Conservation (phyloP, 495 filamentous ascomycete genomes). For the Penicillium chermesinum region DNA sequence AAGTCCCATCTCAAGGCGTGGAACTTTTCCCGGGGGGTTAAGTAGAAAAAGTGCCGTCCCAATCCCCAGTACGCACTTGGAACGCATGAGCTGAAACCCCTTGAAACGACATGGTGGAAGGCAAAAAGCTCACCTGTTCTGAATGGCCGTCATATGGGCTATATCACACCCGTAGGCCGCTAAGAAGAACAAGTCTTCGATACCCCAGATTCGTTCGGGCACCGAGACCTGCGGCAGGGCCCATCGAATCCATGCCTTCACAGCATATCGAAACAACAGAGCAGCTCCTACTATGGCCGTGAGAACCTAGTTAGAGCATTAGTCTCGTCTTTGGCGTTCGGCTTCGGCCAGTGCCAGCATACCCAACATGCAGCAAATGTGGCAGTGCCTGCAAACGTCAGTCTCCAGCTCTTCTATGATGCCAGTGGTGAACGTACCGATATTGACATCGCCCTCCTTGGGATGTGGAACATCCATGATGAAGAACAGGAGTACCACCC, state of each 20-base stretch:
- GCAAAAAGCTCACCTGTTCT: conserved; percentile 30
- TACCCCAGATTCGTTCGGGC: conserved; percentile 30
- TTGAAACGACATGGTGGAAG: too few relatives aligned
- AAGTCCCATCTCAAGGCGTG: conserved; percentile 31
- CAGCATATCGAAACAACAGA: conserved; percentile 27
- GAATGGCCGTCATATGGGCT: conserved; percentile 28
- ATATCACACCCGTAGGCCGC: conserved; percentile 28
- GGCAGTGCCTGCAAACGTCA: conserved; percentile 18
- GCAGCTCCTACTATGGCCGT: conserved; percentile 26
- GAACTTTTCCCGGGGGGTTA: conserved; percentile 15
- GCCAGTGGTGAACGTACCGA: conserved; percentile 19
- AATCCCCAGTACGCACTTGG: conserved; percentile 27
- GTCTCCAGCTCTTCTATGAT: background rate
- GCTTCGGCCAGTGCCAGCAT: conserved; percentile 2
- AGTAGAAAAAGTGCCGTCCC: conserved; percentile 29
- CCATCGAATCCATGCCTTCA: conserved; percentile 35
- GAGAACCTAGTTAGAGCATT: conserved; percentile 20
- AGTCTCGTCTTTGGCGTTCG: background rate
- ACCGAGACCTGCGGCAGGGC: conserved; percentile 30
- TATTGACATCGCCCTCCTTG: conserved; percentile 26
- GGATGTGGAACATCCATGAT: conserved; percentile 28
- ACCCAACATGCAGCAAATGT: conserved; percentile 31
- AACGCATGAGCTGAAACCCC: background rate
- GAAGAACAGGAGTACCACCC: too few relatives aligned
- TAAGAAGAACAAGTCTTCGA: conserved; percentile 32